These are phyloP conservation scores for Botrytis elliptica DNA, from an alignment of 2,329 filamentous ascomycete species.

Conservation along the genomic window DNA sequence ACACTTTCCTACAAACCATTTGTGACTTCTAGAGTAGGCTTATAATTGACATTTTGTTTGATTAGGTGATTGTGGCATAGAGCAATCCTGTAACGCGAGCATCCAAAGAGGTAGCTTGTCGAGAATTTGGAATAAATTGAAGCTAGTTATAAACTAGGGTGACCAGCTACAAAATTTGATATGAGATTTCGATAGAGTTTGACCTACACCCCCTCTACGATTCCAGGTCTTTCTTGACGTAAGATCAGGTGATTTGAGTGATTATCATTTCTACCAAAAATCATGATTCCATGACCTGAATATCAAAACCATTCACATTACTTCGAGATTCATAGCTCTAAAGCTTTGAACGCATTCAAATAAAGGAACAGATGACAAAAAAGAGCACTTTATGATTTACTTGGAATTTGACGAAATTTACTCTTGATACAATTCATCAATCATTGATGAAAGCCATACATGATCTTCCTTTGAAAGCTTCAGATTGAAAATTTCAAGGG, in stretches of 20 bases:
- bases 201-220: background rate
- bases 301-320: no score
- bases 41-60: background rate
- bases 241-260: background rate
- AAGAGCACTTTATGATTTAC: no score
- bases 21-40: no score
- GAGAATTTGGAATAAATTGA: background rate
- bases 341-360: background rate
- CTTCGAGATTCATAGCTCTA: background rate
- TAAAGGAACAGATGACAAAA: background rate
- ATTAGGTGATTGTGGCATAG: background rate
- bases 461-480: background rate
- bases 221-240: background rate
- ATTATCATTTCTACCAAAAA: no score
- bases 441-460: background rate
- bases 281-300: no score
- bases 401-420: background rate
- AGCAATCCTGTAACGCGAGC: background rate
- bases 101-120: background rate
- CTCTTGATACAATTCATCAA: no score
- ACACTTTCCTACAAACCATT: background rate
- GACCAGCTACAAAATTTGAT: background rate
- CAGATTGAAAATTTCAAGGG: background rate
- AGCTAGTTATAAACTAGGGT: background rate
- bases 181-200: background rate